phyloP scores from a whole-genome alignment of 768 basidiomycete genomes.

The Mycena filopes region DNA sequence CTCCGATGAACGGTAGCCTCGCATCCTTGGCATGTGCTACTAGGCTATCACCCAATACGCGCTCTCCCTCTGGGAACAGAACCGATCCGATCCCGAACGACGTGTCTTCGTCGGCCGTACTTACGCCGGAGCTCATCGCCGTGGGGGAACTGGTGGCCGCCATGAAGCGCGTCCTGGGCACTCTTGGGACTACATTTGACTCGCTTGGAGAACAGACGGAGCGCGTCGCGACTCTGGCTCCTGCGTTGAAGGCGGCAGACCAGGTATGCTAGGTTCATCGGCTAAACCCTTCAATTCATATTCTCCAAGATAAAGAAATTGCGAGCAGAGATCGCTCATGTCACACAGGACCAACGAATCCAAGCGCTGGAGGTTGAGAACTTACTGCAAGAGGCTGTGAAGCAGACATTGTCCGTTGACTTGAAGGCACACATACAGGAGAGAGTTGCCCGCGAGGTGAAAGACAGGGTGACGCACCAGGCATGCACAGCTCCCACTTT shows the following conservation, averaged over 20 bases:
- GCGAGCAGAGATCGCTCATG: slow-evolving; percentile 48
- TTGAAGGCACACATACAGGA: slow-evolving; percentile 49
- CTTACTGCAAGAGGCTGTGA: slow-evolving; percentile 51
- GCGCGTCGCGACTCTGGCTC: slow-evolving; percentile 53
- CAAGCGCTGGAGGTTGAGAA: slow-evolving; percentile 48
- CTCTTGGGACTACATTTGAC: slow-evolving; percentile 56
- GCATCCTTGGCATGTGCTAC: slow-evolving; percentile 23
- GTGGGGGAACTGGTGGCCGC: slow-evolving; percentile 57
- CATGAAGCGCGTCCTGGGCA: slow-evolving; percentile 55
- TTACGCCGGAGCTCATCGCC: slow-evolving; percentile 51
- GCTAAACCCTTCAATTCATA: slow-evolving; percentile 19
- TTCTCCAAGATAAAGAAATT: slow-evolving; percentile 52
- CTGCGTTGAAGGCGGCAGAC: slow-evolving; percentile 55
- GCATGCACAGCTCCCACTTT: slow-evolving; percentile 44
- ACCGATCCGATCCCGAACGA: background rate
- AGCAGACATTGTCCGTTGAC: slow-evolving; percentile 52
- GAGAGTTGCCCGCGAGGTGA: slow-evolving; percentile 49
- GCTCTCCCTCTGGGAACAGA: background rate
- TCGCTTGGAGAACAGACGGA: slow-evolving; percentile 57
- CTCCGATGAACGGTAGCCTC: slow-evolving; percentile 11
- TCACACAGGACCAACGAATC: slow-evolving; percentile 51
- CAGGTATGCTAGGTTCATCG: slow-evolving; percentile 47
- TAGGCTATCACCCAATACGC: slow-evolving; percentile 3
- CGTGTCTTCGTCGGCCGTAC: slow-evolving; percentile 4
- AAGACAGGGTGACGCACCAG: slow-evolving; percentile 54